Conservation (phyloP, 2,329 filamentous ascomycete species). For the Xylariales sp. region DNA sequence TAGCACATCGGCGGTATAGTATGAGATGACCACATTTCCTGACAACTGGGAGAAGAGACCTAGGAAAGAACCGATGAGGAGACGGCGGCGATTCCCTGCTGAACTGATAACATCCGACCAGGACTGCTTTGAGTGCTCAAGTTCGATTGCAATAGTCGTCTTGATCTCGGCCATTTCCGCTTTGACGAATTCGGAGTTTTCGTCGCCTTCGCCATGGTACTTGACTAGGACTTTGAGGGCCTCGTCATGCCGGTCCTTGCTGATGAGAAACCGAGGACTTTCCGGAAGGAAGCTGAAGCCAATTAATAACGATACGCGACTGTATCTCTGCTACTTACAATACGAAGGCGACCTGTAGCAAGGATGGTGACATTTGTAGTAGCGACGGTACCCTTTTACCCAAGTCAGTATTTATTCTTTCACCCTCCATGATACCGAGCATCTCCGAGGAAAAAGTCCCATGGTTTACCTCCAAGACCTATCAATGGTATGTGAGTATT, state of each 20-base stretch:
- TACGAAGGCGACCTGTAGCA: slow-evolving; percentile 34
- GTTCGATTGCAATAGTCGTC: slow-evolving; percentile 47
- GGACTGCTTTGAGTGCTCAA: slow-evolving; percentile 42
- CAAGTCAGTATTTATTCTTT: too few species aligned
- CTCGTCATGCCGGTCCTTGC: slow-evolving; percentile 43
- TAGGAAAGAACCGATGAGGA: slow-evolving; percentile 32
- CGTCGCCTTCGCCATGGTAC: slow-evolving; percentile 25
- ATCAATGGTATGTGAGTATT: too few species aligned
- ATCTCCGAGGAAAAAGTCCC: slow-evolving; percentile 22
- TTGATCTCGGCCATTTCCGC: slow-evolving; percentile 54
- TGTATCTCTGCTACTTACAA: slow-evolving; percentile 29
- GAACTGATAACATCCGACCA: slow-evolving; percentile 39
- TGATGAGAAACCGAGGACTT: slow-evolving; percentile 54
- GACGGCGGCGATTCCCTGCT: slow-evolving; percentile 34
- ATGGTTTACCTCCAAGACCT: slow-evolving; percentile 28
- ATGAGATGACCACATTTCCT: slow-evolving; percentile 36
- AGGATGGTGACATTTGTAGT: slow-evolving; percentile 36
- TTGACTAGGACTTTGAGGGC: slow-evolving; percentile 45
- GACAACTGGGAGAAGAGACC: slow-evolving; percentile 37
- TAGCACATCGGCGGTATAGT: slow-evolving; percentile 37
- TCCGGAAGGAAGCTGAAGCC: slow-evolving; percentile 45
- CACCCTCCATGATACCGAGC: too few species aligned
- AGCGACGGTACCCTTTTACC: slow-evolving; percentile 35
- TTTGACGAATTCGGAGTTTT: slow-evolving; percentile 39
- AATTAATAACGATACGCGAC: too few species aligned